Evolutionary conservation across 2,329 filamentous ascomycete species (phyloP), one percentile per base, ranked within the genome.

Genomic region (Metarhizium sp.): DNA sequence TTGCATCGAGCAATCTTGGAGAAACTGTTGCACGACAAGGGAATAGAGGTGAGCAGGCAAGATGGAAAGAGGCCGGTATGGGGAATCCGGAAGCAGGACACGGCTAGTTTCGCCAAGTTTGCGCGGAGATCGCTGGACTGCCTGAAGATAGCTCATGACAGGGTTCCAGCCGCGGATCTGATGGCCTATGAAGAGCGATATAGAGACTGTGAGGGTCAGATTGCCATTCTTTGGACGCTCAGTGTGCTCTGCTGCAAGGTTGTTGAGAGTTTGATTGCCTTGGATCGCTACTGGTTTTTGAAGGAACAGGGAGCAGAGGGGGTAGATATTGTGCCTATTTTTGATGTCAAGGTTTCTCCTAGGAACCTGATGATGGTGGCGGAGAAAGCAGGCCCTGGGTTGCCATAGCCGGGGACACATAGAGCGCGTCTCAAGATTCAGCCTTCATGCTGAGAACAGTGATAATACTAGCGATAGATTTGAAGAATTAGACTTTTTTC

Each of bases 151-250:
- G 59, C 59, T 6, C 36, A 43, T 1, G 43, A 47, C 2, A 53
- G 10, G 1, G 57, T 69, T 3, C 57, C 58, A 8, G 50, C 54
- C 1, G 53, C 50, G 8, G 66, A 68, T 4, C 58, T 69, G 1
- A 7, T 30, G 11, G 36, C 38, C 4, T 69, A 69, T 29, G 65
- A 68, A 29, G 32, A 55, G 2, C 53, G 57, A 1, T 68, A 67
- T 50, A 42, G 51, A 25, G 38, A 50, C 1, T 61, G 57, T 30
- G 61, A 64, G 42, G 60, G 64, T 3, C 62, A 59, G 36, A 61
- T 69, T 2, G 64, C 67, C 2, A 68, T 69, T 4, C 25, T 69
- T 13, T 69, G 67, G 67, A 68, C 66, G 1, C 55, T 69, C 14
- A 63, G 67, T 8, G 59, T 68, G 13, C 51, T 69, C 0, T 69